Percentiles rank a stretch among this genome's conserved stretches.
phyloP scores from a whole-genome alignment of 805 yeast species.

The Diddensiella santjacobensis region DNA sequence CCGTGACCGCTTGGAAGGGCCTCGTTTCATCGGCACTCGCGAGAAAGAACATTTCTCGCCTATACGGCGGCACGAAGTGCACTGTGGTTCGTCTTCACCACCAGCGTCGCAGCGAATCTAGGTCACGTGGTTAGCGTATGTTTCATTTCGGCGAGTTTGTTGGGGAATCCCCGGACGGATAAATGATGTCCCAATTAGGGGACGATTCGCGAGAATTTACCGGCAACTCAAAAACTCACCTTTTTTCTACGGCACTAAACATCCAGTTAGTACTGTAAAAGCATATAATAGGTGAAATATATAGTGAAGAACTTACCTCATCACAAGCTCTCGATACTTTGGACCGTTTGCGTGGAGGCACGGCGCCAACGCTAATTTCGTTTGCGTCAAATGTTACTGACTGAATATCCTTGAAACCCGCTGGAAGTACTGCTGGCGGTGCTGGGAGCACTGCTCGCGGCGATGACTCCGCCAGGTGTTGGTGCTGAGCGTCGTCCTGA shows the following conservation, averaged over 20 bases:
- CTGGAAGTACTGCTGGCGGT: background rate
- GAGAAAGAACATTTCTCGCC: slow-evolving; percentile 53
- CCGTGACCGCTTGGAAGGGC: slow-evolving; percentile 53
- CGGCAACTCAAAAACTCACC: slow-evolving; percentile 25
- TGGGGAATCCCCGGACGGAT: too few species aligned
- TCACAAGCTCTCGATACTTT: slow-evolving; percentile 59
- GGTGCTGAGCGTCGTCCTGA: background rate
- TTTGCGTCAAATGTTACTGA: background rate
- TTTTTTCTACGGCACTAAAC: slow-evolving; percentile 40
- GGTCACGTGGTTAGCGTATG: background rate
- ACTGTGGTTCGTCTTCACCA: slow-evolving; percentile 32
- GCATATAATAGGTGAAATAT: background rate
- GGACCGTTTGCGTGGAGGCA: slow-evolving; percentile 44
- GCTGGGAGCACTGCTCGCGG: background rate
- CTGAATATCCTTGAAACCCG: background rate
- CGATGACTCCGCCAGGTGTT: background rate
- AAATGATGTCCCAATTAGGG: background rate
- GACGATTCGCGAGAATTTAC: background rate
- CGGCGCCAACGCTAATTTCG: background rate
- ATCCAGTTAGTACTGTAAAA: slow-evolving; percentile 13
- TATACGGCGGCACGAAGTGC: slow-evolving; percentile 51
- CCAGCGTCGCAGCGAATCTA: slow-evolving; percentile 39
- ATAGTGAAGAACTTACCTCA: slow-evolving; percentile 29
- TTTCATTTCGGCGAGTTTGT: too few species aligned
- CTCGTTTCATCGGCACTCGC: slow-evolving; percentile 57